phyloP scores from a whole-genome alignment of 495 filamentous ascomycete species.

The Penicillium alfredii region DNA sequence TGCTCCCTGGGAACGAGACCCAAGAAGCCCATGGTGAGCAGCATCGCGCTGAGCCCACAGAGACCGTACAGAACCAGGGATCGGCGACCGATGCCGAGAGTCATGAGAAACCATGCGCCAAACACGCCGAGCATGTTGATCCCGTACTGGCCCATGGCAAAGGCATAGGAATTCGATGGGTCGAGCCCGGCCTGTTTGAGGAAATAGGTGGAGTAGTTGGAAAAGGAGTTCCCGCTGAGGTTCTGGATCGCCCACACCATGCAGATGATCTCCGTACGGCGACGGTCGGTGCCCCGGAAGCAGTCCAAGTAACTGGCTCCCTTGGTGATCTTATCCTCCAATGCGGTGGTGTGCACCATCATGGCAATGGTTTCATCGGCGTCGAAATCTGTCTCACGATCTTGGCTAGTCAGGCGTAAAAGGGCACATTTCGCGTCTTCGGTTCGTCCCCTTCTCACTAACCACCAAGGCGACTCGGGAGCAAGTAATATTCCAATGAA shows the following conservation, averaged over 20 bases:
- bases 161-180: conserved; percentile 54
- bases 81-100: conserved; percentile 60
- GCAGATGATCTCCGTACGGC: conserved; percentile 72
- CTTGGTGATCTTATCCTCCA: conserved; percentile 63
- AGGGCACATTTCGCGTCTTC: conserved; percentile 65
- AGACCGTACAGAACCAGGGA: conserved; percentile 66
- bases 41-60: conserved; percentile 57
- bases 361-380: conserved; percentile 72
- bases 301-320: conserved; percentile 70
- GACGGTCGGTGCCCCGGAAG: conserved; percentile 66
- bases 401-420: conserved; percentile 56
- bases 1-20: conserved; percentile 54
- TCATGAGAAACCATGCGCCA: conserved; percentile 70
- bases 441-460: conserved; percentile 62
- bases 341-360: conserved; percentile 76
- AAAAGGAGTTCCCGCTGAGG: conserved; percentile 71
- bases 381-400: conserved; percentile 56
- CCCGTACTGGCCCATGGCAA: conserved; percentile 68
- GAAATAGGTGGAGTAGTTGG: conserved; percentile 77
- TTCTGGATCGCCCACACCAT: conserved; percentile 85
- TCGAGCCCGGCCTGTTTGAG: conserved; percentile 64
- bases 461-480: conserved; percentile 79
- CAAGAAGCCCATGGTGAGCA: conserved; percentile 69
- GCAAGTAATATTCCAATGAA: conserved; percentile 64
- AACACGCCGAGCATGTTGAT: conserved; percentile 72